Base-by-base conservation (phyloP, 148 eudicot species). In the Vaccinium vitisidaea region DNA sequence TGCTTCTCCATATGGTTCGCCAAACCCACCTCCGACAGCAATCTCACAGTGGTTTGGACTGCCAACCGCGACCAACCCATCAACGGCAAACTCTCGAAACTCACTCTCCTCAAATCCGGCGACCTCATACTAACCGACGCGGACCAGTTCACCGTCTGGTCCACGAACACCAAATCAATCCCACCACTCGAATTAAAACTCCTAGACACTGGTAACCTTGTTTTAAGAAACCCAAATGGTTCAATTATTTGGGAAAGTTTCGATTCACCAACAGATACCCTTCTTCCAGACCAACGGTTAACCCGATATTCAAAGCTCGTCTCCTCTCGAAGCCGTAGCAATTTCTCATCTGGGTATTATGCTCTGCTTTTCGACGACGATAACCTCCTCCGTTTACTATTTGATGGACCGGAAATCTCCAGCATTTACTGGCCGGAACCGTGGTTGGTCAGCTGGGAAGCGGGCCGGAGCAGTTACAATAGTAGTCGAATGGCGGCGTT, bases 51-150 rank as follows among this genome's bases (percentile, higher is more conserved):
- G 0, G 84, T 88, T 46, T 92, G 94, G 94, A 89, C 87, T 86
- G 93, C 93, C 1, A 90, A 90, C 46, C 76, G 90, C 30, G 90
- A 92, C 84, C 50, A 87, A 69, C 93, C 93, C 5, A 87, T 92
- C 0, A 92, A 90, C 5, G 86, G 90, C 7, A 85, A 79, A 65
- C 11, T 3, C 19, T 92, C 94, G 2, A 77, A 83, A 74, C 84
- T 92, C 11, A 82, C 78, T 15, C 69, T 92, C 0, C 46, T 9
- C 1, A 78, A 83, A 78, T 30, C 69, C 16, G 92, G 91, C 18
- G 84, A 88, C 79, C 92, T 92, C 39, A 25, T 82, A 21, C 82
- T 92, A 4, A 75, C 52, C 1, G 91, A 87, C 48, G 89, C 84
- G 9, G 86, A 71, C 27, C 71, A 63, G 5, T 32, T 55, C 77